Conservation (phyloP, 257 asterid genomes). For the Plantago elongata region DNA sequence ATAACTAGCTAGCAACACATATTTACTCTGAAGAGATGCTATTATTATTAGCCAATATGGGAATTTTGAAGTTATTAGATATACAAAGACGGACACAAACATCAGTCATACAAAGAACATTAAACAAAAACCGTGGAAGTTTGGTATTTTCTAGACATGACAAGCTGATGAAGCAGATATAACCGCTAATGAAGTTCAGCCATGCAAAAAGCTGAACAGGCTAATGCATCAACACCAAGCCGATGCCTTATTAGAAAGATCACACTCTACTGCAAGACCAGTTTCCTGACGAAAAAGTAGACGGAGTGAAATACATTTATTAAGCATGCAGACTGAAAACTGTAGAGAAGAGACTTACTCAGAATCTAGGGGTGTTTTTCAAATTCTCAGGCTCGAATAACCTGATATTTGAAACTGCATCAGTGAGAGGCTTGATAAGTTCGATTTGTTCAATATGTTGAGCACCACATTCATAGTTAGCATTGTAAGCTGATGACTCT, state of each 20-base stretch:
- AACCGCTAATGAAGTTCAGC: conserved; percentile 5
- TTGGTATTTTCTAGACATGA: neutral
- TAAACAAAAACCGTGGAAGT: too few species aligned
- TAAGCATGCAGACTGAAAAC: neutral
- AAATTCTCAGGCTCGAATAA: conserved; percentile 26
- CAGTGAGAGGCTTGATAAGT: neutral
- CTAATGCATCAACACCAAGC: neutral
- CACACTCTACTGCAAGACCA: conserved; percentile 11
- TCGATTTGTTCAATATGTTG: conserved; percentile 6
- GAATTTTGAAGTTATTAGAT: too few species aligned
- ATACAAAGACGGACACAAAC: too few species aligned
- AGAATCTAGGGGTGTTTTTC: conserved; percentile 9
- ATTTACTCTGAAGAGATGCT: too few species aligned
- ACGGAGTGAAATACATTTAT: neutral
- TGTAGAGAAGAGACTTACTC: conserved; percentile 4
- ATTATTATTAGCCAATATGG: too few species aligned
- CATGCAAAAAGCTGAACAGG: conserved; percentile 6
- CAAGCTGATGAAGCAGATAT: neutral
- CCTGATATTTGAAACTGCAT: conserved; percentile 2
- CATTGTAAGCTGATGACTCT: conserved; percentile 15
- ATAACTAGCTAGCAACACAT: too few species aligned
- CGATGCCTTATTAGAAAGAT: conserved; percentile 4
- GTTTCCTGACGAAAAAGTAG: neutral
- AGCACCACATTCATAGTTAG: conserved; percentile 21
- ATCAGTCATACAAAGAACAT: too few species aligned